A percentile compares a stretch with the other conserved stretches of the same genome.
phyloP scores from a whole-genome alignment of 139 green algal species.

The Tetradesmus lagerheimii region DNA sequence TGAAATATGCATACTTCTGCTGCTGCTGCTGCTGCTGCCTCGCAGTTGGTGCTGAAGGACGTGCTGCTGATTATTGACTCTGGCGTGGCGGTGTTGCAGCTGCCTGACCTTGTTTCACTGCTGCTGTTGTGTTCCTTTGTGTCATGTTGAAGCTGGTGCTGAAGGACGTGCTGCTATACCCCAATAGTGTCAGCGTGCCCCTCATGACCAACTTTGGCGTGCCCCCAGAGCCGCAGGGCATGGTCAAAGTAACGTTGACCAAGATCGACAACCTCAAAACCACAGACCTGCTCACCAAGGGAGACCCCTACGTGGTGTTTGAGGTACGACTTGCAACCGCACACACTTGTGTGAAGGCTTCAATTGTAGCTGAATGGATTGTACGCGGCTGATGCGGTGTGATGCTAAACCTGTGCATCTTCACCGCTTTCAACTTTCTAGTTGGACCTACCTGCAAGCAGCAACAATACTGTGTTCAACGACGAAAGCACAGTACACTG shows the following conservation, averaged over 20 bases:
- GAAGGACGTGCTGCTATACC: conserved; percentile 71
- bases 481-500: too few species aligned
- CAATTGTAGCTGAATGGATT: not conserved
- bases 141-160: conserved; percentile 48
- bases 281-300: conserved; percentile 58
- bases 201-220: conserved; percentile 81
- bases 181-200: conserved; percentile 73
- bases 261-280: conserved; percentile 53
- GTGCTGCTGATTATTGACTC: conserved; percentile 64
- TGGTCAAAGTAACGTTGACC: conserved; percentile 58
- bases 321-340: conserved; percentile 23
- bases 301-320: conserved; percentile 66
- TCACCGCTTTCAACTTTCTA: too few species aligned
- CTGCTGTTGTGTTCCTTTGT: not conserved
- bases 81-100: not conserved
- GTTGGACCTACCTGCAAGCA: too few species aligned
- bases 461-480: too few species aligned
- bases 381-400: too few species aligned
- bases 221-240: conserved; percentile 60
- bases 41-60: conserved; percentile 50
- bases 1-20: not conserved
- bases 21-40: not conserved
- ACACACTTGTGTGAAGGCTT: not conserved
- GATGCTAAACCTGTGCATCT: too few species aligned
- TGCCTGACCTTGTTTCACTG: not conserved